Evolutionary conservation across 257 asterid species (phyloP).

Genomic region (Fraxinus anomala): DNA sequence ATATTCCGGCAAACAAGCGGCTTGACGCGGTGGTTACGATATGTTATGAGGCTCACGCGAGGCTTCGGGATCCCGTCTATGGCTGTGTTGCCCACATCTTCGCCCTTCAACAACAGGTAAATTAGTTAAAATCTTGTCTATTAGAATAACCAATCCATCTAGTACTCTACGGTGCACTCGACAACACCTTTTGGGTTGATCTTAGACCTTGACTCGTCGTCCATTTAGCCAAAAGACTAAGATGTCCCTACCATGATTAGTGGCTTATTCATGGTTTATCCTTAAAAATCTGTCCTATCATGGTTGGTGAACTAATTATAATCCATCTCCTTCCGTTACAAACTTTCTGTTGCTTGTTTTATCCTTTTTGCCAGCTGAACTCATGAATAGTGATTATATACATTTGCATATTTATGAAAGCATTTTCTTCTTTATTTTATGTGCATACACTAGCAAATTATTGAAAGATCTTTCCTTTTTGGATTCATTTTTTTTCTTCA

Average conservation of each 20-base stretch:
- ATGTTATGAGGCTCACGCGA: slow-evolving; percentile 15
- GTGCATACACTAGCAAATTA: too few species aligned
- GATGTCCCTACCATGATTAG: not conserved
- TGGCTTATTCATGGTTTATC: not conserved
- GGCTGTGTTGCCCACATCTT: slow-evolving; percentile 19
- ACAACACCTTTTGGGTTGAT: not conserved
- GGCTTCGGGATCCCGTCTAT: slow-evolving; percentile 13
- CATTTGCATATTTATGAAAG: not conserved
- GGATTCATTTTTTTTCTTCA: too few species aligned
- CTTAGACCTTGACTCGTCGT: not conserved
- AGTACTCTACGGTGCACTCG: too few species aligned
- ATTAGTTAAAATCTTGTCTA: too few species aligned
- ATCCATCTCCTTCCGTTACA: not conserved
- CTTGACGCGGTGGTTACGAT: slow-evolving; percentile 2
- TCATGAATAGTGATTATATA: not conserved
- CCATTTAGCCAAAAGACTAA: not conserved
- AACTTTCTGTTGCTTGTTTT: not conserved
- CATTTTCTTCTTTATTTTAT: not conserved
- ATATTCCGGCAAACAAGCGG: slow-evolving; percentile 7
- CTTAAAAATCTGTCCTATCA: not conserved
- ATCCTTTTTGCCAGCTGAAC: not conserved
- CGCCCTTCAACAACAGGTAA: slow-evolving; percentile 19
- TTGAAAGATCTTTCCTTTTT: too few species aligned
- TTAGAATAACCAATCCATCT: too few species aligned
- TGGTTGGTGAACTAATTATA: not conserved